Evolutionary conservation across 23 red algal genomes (phyloP).

Genomic region (Gracilaria domingensis): DNA sequence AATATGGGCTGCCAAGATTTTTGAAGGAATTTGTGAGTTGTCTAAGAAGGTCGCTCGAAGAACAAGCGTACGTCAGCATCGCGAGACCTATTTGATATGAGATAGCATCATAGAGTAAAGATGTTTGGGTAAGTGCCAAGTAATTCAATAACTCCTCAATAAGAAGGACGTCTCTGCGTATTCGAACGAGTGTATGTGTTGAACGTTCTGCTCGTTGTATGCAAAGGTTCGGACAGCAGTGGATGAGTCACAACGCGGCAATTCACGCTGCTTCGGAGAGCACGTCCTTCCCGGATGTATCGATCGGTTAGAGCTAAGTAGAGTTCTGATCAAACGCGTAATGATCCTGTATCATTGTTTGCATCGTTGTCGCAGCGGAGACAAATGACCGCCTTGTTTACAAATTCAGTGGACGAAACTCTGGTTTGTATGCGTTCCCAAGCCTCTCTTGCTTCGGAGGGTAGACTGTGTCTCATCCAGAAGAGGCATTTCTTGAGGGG

Average conservation of each 20-base stretch:
- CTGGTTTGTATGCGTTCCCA: constrained; percentile 84
- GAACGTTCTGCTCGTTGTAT: too few species aligned
- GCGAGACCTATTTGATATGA: constrained; percentile 98
- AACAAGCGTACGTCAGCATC: constrained; percentile 80
- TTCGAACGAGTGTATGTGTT: not conserved
- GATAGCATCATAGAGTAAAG: constrained; percentile 87
- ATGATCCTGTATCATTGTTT: not conserved
- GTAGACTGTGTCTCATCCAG: constrained; percentile 95
- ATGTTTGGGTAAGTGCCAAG: constrained; percentile 66
- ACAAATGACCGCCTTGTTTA: not conserved
- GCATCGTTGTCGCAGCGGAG: not conserved
- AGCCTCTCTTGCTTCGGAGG: constrained; percentile 80
- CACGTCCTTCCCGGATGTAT: constrained; percentile 80
- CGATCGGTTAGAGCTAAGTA: constrained; percentile 88
- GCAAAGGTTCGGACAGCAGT: constrained; percentile 96
- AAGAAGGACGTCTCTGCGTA: not conserved
- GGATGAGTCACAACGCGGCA: constrained; percentile 88
- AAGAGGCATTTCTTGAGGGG: constrained; percentile 83
- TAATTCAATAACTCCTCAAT: not conserved
- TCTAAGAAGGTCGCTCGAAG: constrained; percentile 57
- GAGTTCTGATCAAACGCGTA: constrained; percentile 1
- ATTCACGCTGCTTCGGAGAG: constrained; percentile 93
- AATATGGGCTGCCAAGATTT: constrained; percentile 77
- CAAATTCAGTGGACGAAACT: constrained; percentile 79
- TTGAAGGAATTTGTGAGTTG: constrained; percentile 62